phyloP scores from a whole-genome alignment of 1,139 yeast genomes.

The Suhomyces bribrorum region DNA sequence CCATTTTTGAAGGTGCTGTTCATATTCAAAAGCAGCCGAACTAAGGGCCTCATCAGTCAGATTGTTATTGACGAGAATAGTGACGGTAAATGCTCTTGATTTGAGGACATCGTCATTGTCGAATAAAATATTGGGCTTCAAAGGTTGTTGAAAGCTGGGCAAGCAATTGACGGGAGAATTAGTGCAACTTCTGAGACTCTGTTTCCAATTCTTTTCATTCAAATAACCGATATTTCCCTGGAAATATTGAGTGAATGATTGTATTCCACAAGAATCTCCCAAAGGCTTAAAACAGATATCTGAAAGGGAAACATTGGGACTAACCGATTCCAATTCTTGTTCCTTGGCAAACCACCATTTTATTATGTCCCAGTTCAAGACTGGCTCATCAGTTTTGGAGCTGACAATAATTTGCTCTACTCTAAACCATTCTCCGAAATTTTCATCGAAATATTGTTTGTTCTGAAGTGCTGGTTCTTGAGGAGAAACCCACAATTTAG shows the following conservation, averaged over 20 bases:
- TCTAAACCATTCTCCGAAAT: conserved; percentile 91
- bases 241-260: conserved; percentile 88
- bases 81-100: conserved; percentile 73
- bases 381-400: conserved; percentile 61
- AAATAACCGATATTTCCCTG: conserved; percentile 60
- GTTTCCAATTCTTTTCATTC: conserved; percentile 54
- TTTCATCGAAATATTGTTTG: conserved; percentile 68
- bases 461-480: conserved; percentile 70
- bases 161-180: conserved; percentile 84
- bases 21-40: conserved; percentile 61
- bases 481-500: conserved; percentile 87
- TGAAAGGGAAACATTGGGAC: conserved; percentile 40
- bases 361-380: conserved; percentile 64
- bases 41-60: conserved; percentile 38
- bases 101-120: conserved; percentile 51
- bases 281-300: conserved; percentile 82
- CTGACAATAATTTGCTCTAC: conserved; percentile 82
- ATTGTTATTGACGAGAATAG: conserved; percentile 61
- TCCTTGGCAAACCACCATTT: conserved; percentile 91
- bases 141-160: conserved; percentile 89
- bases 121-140: conserved; percentile 69
- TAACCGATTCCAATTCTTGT: conserved; percentile 42
- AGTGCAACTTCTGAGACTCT: conserved; percentile 59
- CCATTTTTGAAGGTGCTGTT: conserved; percentile 57
- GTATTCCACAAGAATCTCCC: conserved; percentile 81